phyloP scores from a whole-genome alignment of 2,329 filamentous ascomycete genomes.

The Cryphonectria carpinicola region DNA sequence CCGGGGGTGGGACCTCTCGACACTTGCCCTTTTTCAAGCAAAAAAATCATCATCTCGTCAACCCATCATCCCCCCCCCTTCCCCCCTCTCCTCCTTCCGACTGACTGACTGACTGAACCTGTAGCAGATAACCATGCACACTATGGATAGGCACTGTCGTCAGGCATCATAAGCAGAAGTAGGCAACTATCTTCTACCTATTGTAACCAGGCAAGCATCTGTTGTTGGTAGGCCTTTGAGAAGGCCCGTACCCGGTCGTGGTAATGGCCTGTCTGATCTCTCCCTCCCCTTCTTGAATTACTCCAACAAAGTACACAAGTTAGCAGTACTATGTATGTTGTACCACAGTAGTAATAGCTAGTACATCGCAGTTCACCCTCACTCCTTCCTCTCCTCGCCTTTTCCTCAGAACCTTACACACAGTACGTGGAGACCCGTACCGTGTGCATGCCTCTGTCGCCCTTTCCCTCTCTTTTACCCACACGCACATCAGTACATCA shows the following conservation, averaged over 20 bases:
- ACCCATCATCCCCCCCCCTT: not conserved
- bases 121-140: not conserved
- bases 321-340: not conserved
- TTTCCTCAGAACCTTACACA: not conserved
- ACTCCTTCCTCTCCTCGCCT: not conserved
- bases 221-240: not conserved
- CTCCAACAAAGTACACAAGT: not conserved
- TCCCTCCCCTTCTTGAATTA: not conserved
- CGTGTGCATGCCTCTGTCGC: not conserved
- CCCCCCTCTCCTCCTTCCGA: not conserved
- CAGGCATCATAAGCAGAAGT: not conserved
- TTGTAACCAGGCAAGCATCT: not conserved
- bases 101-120: not conserved
- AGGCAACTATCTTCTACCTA: not conserved
- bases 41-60: not conserved
- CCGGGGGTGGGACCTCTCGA: slow-evolving; percentile 1
- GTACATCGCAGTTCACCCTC: not conserved
- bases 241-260: not conserved
- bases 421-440: slow-evolving; percentile 1
- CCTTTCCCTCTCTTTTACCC: not conserved
- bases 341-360: not conserved
- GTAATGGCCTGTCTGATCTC: not conserved
- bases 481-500: not conserved
- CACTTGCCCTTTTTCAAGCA: not conserved
- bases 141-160: not conserved